phyloP scores from a whole-genome alignment of 2,329 filamentous ascomycete species.

The Cercospora canescens region DNA sequence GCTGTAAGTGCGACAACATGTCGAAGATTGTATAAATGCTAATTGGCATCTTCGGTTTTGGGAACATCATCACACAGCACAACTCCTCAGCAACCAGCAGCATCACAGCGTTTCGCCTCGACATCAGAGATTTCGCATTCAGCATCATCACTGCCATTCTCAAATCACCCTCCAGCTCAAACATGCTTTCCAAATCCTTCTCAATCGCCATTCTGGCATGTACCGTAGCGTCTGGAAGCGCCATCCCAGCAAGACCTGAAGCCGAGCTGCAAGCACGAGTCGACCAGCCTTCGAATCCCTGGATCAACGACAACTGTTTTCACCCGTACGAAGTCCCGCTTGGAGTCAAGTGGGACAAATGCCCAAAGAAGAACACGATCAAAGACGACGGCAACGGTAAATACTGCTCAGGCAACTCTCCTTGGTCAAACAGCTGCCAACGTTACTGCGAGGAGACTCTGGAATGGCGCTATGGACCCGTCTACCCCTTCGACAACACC shows the following conservation, averaged over 20 bases:
- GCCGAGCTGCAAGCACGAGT: not conserved
- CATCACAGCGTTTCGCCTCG: no score
- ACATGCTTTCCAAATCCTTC: not conserved
- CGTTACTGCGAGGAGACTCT: not conserved
- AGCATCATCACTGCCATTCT: no score
- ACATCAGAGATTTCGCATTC: no score
- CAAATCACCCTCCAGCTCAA: not conserved
- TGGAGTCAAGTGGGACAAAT: not conserved
- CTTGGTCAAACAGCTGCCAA: not conserved
- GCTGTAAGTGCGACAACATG: not conserved
- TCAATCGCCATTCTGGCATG: not conserved
- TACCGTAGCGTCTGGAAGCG: not conserved
- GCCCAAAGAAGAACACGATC: not conserved
- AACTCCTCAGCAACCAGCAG: not conserved
- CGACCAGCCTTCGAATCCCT: not conserved
- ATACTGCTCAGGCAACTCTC: not conserved
- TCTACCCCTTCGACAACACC: not conserved
- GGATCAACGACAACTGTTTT: not conserved
- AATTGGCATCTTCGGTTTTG: not conserved
- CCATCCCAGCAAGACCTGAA: not conserved
- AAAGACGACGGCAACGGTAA: not conserved
- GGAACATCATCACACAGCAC: not conserved
- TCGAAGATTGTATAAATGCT: not conserved
- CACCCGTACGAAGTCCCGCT: not conserved
- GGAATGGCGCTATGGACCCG: not conserved